These are phyloP conservation scores for Colletotrichum higginsianum DNA, from an alignment of 2,329 filamentous ascomycete genomes.

Conservation along the genomic window DNA sequence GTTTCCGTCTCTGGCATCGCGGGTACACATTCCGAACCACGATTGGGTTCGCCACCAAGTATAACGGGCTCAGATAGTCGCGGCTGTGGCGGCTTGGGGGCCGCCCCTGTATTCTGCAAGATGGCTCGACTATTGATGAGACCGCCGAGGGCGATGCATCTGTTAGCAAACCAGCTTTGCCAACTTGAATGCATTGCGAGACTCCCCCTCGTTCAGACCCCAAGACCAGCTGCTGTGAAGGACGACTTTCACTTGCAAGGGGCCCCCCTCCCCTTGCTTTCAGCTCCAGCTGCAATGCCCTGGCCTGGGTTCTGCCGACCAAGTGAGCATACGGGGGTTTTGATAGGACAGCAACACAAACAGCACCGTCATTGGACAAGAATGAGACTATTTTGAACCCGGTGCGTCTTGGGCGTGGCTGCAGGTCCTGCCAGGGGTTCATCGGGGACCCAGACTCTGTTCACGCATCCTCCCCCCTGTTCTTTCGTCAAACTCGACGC, in stretches of 20 bases:
- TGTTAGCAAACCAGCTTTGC: background rate
- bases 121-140: background rate
- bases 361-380: background rate
- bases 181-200: background rate
- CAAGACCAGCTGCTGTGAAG: background rate
- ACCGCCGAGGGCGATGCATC: too few relatives aligned
- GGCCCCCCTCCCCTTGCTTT: conserved; percentile 3
- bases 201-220: too few relatives aligned
- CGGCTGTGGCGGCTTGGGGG: conserved; percentile 11
- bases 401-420: too few relatives aligned
- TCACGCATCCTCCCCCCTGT: background rate
- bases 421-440: background rate
- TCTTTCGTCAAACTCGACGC: background rate
- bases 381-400: background rate
- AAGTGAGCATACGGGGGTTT: background rate
- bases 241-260: background rate
- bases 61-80: background rate
- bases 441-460: background rate
- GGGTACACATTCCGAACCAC: background rate
- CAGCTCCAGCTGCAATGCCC: conserved; percentile 21
- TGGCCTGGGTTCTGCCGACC: background rate
- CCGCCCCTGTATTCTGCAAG: background rate
- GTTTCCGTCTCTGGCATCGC: background rate
- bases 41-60: background rate
- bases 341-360: background rate